Conservation (phyloP, 148 eudicot genomes). For the Drosera capensis region DNA sequence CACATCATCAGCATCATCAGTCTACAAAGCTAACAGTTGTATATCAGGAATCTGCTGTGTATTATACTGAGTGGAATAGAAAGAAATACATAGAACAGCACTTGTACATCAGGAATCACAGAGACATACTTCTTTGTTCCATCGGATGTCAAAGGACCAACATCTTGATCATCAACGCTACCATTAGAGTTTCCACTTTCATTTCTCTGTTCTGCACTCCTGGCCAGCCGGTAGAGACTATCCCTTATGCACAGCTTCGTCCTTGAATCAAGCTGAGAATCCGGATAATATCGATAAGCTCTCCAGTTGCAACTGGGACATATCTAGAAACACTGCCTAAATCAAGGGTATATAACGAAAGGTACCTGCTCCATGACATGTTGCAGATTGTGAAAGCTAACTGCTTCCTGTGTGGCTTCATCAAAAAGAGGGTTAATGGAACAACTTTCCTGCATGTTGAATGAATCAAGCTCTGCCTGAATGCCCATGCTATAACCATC, state of each 20-base stretch:
- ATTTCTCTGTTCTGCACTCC: slow-evolving; percentile 77
- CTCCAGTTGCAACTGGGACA: not conserved
- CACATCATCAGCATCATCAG: too few species aligned
- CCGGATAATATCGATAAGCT: slow-evolving; percentile 14
- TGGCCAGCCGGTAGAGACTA: slow-evolving; percentile 80
- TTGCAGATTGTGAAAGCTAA: slow-evolving; percentile 74
- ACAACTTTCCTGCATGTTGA: slow-evolving; percentile 41
- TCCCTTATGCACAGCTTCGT: slow-evolving; percentile 82
- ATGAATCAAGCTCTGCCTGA: slow-evolving; percentile 35
- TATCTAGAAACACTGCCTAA: not conserved
- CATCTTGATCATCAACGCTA: slow-evolving; percentile 28
- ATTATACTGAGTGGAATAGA: too few species aligned
- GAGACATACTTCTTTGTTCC: slow-evolving; percentile 47
- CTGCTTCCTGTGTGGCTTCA: slow-evolving; percentile 54
- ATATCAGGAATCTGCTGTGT: too few species aligned
- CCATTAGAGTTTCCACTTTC: slow-evolving; percentile 25
- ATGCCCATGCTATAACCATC: slow-evolving; percentile 23
- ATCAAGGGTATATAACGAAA: not conserved
- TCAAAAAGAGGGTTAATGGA: slow-evolving; percentile 42
- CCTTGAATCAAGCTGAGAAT: slow-evolving; percentile 58
- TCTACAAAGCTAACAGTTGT: too few species aligned
- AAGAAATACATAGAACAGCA: too few species aligned
- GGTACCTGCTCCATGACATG: slow-evolving; percentile 78
- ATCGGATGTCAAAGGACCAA: slow-evolving; percentile 30
- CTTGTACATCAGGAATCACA: too few species aligned